Conservation (phyloP, 2,329 filamentous ascomycete species). For the Sclerotinia sclerotiorum region DNA sequence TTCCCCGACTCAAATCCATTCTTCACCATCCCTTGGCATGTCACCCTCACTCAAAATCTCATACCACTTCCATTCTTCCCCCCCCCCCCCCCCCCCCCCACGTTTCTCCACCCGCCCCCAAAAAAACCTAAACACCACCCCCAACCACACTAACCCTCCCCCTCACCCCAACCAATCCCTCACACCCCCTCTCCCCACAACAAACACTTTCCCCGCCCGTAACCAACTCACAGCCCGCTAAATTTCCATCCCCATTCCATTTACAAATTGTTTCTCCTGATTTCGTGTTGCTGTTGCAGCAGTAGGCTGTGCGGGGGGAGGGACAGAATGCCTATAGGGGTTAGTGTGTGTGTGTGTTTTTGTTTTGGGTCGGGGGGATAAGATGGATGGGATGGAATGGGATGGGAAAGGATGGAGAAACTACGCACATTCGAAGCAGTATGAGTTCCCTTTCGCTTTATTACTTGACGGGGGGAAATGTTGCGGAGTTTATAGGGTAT, state of each 20-base stretch:
- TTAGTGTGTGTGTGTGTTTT: not conserved
- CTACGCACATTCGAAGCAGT: constrained; percentile 4
- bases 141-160: no score
- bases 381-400: no score
- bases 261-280: not conserved
- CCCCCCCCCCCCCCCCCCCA: not conserved
- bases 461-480: rapidly evolving
- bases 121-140: constrained; percentile 1
- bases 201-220: constrained; percentile 1
- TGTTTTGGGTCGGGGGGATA: no score
- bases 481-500: not conserved
- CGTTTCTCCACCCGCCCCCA: no score
- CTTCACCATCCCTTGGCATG: no score
- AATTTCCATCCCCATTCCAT: constrained; percentile 16
- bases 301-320: constrained; percentile 6
- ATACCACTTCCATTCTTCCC: no score
- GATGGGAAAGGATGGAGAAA: not conserved
- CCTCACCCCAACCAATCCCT: constrained; percentile 14
- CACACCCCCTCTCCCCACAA: not conserved
- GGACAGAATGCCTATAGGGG: constrained; percentile 11
- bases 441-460: not conserved
- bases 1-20: no score
- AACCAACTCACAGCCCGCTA: not conserved
- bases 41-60: no score
- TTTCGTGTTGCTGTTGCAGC: not conserved